Evolutionary conservation across 2,329 filamentous ascomycete genomes (phyloP), one percentile per base, ranked within the genome.

Genomic region (Kalmusia sp.): DNA sequence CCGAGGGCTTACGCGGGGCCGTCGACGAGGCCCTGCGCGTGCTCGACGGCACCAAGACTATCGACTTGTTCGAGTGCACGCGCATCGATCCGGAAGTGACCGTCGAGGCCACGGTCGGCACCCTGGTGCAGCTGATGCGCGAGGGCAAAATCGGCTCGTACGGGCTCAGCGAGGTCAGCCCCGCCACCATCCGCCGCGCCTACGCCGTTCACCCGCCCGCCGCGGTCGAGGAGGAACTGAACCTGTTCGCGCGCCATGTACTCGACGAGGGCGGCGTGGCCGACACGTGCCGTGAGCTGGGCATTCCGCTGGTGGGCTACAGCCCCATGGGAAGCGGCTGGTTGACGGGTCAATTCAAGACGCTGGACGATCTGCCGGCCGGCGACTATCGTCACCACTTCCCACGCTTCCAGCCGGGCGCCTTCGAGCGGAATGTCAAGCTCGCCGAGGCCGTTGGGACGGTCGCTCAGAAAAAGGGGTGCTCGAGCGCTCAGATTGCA

Each of bases 291-390:
- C 77, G 73, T 1, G 79, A 92, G 62, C 73, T 88, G 44, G 75
- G 78, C 41, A 90, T 92, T 55, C 85, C 87, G 0, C 72, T 92
- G 37, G 73, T 90, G 14, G 59, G 45, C 0, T 91, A 91, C 71
- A 86, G 85, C 25, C 89, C 89, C 0, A 76, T 91, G 0, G 85
- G 87, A 1, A 76, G 82, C 14, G 84, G 84, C 9, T 79, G 82
- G 75, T 60, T 72, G 15, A 66, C 63, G 3, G 65, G 55, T 45
- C 34, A 59, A 57, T 71, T 82, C 55, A 77, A 76, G 54, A 74
- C 67, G 6, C 50, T 66, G 3, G 77, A 82, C 1, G 86, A 89
- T 61, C 71, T 90, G 35, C 79, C 80, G 8, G 71, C 81, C 24
- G 76, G 77, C 24, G 82, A 84, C 63, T 63, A 75, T 30, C 72